Evolutionary conservation across 768 basidiomycete species (phyloP).

Genomic region (Clavaria fumosa): DNA sequence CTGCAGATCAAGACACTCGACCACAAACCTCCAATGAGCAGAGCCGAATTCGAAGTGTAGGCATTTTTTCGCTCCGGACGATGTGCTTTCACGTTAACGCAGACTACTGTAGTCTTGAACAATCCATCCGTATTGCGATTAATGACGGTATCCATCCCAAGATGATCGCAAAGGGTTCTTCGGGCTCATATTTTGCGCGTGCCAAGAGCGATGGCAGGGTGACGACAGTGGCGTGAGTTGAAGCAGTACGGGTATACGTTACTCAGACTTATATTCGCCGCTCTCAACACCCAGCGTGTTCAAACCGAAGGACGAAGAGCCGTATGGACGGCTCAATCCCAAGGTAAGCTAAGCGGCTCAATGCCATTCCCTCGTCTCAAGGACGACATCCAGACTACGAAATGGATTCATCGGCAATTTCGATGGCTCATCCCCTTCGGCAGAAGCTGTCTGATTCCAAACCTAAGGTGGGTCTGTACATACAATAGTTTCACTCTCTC

Average conservation of each 20-base stretch:
- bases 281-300: constrained; percentile 73
- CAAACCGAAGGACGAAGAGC: constrained; percentile 86
- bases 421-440: constrained; percentile 87
- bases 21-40: constrained; percentile 62
- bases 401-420: constrained; percentile 82
- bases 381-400: constrained; percentile 74
- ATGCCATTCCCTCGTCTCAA: too few relatives aligned
- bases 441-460: constrained; percentile 76
- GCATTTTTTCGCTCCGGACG: constrained; percentile 13
- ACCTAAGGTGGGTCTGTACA: constrained; percentile 43
- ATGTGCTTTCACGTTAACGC: constrained; percentile 3
- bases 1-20: constrained; percentile 57
- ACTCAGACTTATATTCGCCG: too few relatives aligned
- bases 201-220: constrained; percentile 61
- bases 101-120: constrained; percentile 32
- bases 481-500: too few relatives aligned
- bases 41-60: constrained; percentile 56
- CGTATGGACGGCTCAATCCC: constrained; percentile 77
- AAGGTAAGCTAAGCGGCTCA: constrained; percentile 32
- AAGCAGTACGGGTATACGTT: too few relatives aligned
- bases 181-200: constrained; percentile 86
- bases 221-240: constrained; percentile 64
- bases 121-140: constrained; percentile 56
- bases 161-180: constrained; percentile 81
- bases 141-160: constrained; percentile 72